A percentile compares a stretch with the other conserved stretches of the same genome.
Evolutionary conservation across 495 filamentous ascomycete species (phyloP).

Genomic region (Xylaria castorea): DNA sequence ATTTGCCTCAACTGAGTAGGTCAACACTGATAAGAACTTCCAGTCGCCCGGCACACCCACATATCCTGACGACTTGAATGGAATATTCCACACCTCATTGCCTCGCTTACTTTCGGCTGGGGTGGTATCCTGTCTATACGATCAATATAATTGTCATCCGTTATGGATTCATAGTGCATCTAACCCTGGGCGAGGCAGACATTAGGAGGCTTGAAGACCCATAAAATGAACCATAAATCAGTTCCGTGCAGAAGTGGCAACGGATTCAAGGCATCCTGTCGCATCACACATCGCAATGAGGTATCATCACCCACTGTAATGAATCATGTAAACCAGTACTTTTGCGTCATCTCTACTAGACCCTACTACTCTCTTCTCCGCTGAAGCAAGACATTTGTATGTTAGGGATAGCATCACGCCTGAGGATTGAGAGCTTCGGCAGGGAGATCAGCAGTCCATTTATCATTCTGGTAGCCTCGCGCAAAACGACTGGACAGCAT

Average conservation of each 20-base stretch:
- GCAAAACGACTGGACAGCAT: slow-evolving; percentile 8
- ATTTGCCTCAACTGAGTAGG: not conserved
- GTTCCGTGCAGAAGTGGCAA: not conserved
- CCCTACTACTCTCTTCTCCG: not conserved
- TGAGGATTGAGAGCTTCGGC: not conserved
- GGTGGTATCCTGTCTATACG: not conserved
- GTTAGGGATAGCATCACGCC: not conserved
- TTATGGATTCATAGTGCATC: not conserved
- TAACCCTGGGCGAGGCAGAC: not conserved
- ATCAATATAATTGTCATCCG: not conserved
- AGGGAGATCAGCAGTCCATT: not conserved
- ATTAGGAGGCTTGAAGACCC: not conserved
- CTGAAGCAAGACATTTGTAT: not conserved
- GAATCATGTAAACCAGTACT: not conserved
- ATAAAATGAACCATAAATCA: slow-evolving; percentile 8
- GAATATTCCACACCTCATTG: not conserved
- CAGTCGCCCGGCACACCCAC: not conserved
- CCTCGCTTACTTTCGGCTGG: not conserved
- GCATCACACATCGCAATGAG: not conserved
- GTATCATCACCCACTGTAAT: not conserved
- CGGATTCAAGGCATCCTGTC: not conserved
- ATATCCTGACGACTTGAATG: not conserved
- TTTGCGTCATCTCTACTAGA: not conserved
- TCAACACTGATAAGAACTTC: too few species aligned
- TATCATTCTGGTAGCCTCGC: slow-evolving; percentile 8